Evolutionary conservation across 2,329 filamentous ascomycete genomes (phyloP).

Genomic region (Proliferodiscus dingleyae): DNA sequence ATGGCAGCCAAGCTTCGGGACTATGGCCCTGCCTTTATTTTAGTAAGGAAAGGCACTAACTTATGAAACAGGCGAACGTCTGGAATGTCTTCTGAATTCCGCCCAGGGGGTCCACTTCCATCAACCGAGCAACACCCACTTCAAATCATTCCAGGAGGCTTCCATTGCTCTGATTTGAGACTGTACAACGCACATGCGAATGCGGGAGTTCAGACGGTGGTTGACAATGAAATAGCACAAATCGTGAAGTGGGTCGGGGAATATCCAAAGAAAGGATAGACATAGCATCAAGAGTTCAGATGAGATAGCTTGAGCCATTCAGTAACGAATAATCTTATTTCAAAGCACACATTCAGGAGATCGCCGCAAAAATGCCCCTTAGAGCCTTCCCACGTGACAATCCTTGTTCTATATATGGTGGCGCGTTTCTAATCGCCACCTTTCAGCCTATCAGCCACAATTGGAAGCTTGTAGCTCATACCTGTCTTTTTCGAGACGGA

Average conservation of each 20-base stretch:
- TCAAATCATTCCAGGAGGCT: constrained; percentile 47
- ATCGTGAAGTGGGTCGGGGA: constrained; percentile 51
- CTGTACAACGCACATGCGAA: constrained; percentile 43
- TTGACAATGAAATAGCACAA: constrained; percentile 44
- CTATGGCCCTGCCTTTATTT: too few relatives aligned
- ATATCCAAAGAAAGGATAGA: constrained; percentile 29
- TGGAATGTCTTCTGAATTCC: constrained; percentile 46
- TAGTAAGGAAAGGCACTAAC: too few relatives aligned
- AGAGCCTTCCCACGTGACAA: background rate
- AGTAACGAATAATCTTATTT: background rate
- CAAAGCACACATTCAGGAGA: too few relatives aligned
- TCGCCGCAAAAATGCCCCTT: too few relatives aligned
- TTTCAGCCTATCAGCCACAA: background rate
- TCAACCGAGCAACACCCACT: constrained; percentile 45
- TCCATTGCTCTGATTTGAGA: constrained; percentile 52
- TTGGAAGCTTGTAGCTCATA: constrained; percentile 5
- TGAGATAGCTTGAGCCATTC: background rate
- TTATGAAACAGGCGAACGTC: constrained; percentile 53
- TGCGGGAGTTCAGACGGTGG: constrained; percentile 42
- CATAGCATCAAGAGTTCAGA: background rate
- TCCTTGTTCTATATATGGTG: background rate
- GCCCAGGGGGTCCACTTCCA: constrained; percentile 49
- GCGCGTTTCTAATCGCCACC: background rate
- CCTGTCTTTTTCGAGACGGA: constrained; percentile 14
- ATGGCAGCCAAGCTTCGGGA: too few relatives aligned